phyloP scores from a whole-genome alignment of 2,329 filamentous ascomycete genomes.

The Ophiostoma quercus region DNA sequence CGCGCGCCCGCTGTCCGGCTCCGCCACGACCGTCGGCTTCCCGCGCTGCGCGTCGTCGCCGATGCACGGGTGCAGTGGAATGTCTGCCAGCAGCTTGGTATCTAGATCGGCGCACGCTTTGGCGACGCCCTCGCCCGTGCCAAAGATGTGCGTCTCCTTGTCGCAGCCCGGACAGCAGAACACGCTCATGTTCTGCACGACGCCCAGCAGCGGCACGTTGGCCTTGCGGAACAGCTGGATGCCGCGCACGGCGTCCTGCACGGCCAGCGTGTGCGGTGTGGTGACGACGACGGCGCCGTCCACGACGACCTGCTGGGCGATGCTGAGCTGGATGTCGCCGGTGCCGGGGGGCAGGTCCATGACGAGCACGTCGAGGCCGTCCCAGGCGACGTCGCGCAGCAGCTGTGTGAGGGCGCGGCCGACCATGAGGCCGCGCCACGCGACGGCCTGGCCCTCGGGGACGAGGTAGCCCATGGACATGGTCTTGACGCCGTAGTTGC shows the following conservation, averaged over 20 bases:
- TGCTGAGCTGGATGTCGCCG: slow-evolving; percentile 93
- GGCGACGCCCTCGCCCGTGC: slow-evolving; percentile 58
- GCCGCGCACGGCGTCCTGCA: slow-evolving; percentile 87
- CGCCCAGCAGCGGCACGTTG: slow-evolving; percentile 71
- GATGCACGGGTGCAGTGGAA: slow-evolving; percentile 80
- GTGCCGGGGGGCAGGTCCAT: slow-evolving; percentile 91
- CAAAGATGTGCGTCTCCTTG: slow-evolving; percentile 70
- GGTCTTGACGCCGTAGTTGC: slow-evolving; percentile 91
- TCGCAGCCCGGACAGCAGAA: slow-evolving; percentile 77
- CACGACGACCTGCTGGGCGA: slow-evolving; percentile 87
- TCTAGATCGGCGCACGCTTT: slow-evolving; percentile 65
- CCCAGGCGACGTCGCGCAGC: slow-evolving; percentile 93
- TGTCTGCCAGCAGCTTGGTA: slow-evolving; percentile 78
- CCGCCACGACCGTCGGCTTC: slow-evolving; percentile 82
- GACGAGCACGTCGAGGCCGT: slow-evolving; percentile 78
- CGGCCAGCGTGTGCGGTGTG: slow-evolving; percentile 86
- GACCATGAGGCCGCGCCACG: slow-evolving; percentile 95
- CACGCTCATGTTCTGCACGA: slow-evolving; percentile 88
- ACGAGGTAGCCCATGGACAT: slow-evolving; percentile 99
- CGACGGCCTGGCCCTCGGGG: slow-evolving; percentile 71
- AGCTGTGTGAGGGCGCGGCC: slow-evolving; percentile 96
- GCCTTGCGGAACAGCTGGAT: slow-evolving; percentile 90
- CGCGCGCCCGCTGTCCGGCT: slow-evolving; percentile 70
- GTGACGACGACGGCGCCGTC: slow-evolving; percentile 85
- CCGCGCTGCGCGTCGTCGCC: slow-evolving; percentile 83